phyloP scores from a whole-genome alignment of 257 asterid species.

The Salvia hispanica region DNA sequence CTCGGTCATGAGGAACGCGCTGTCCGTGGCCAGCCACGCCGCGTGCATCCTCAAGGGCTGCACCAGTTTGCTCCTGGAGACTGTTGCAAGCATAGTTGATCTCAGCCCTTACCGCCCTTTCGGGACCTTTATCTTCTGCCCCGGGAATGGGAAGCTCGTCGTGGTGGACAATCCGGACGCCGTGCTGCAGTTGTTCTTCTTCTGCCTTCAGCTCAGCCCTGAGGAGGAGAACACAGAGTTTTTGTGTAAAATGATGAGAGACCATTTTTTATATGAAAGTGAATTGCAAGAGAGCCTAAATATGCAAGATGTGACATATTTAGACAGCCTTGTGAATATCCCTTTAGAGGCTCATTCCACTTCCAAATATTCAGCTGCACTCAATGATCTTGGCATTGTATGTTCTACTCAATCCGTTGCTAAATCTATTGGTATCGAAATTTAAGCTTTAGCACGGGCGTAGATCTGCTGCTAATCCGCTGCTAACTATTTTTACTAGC shows the following conservation, averaged over 20 bases:
- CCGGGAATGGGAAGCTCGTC: constrained; percentile 61
- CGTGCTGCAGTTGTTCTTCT: constrained; percentile 71
- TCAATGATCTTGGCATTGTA: constrained; percentile 80
- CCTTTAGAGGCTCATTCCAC: constrained; percentile 58
- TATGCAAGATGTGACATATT: constrained; percentile 65
- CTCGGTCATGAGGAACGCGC: constrained; percentile 60
- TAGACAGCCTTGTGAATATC: constrained; percentile 53
- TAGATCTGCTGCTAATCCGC: too few species aligned
- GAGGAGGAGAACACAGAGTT: constrained; percentile 47
- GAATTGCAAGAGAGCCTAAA: constrained; percentile 64
- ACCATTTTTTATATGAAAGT: constrained; percentile 57
- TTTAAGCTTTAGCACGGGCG: too few species aligned
- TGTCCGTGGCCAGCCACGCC: constrained; percentile 64
- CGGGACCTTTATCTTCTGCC: constrained; percentile 60
- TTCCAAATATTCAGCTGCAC: constrained; percentile 47
- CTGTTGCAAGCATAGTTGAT: constrained; percentile 66
- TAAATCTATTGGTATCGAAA: not conserved
- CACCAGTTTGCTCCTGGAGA: constrained; percentile 73
- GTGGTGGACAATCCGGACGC: constrained; percentile 76
- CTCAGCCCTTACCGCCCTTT: constrained; percentile 86
- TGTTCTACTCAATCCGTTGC: not conserved
- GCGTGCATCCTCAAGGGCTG: constrained; percentile 83
- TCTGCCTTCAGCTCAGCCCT: constrained; percentile 60
- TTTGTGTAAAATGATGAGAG: constrained; percentile 44
- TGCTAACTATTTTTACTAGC: too few species aligned